Evolutionary conservation across 1,284 basidiomycete species (phyloP), one percentile per base, ranked within the genome.

Genomic region (Cyathus pygmaeus): DNA sequence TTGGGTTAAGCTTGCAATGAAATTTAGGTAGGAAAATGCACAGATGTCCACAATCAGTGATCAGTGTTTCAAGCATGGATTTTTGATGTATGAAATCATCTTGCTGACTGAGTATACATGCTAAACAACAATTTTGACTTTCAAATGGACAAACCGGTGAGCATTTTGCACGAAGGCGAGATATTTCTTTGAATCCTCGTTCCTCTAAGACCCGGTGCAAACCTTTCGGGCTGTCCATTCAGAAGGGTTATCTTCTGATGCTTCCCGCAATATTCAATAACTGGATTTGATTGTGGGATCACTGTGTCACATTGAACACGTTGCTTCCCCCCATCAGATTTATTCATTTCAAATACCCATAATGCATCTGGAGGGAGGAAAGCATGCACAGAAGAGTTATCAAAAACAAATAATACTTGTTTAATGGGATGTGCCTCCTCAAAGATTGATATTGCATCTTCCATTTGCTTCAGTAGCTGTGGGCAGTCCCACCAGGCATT

Each of bases 51-150:
- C 33, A 30, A 2, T 24, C 24, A 1, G 29, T 39, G 31, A 63
- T 65, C 1, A 59, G 15, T 17, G 57, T 57, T 36, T 69, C 59
- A 10, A 64, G 65, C 57, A 76, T 66, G 1, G 79, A 78, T 2
- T 54, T 41, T 55, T 81, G 76, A 31, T 79, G 65, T 2, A 29
- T 30, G 54, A 81, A 81, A 55, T 82, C 77, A 10, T 75, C 71
- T 56, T 80, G 76, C 23, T 73, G 59, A 41, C 68, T 71, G 36
- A 79, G 68, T 42, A 77, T 58, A 3, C 63, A 64, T 6, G 71
- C 73, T 72, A 77, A 71, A 62, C 79, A 81, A 62, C 78, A 81
- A 33, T 66, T 56, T 9, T 53, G 26, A 51, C 64, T 75, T 33
- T 75, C 67, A 21, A 72, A 42, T 9, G 70, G 67, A 53, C 75